phyloP scores from a whole-genome alignment of 1,284 basidiomycete species.

The Vanrija sp. region DNA sequence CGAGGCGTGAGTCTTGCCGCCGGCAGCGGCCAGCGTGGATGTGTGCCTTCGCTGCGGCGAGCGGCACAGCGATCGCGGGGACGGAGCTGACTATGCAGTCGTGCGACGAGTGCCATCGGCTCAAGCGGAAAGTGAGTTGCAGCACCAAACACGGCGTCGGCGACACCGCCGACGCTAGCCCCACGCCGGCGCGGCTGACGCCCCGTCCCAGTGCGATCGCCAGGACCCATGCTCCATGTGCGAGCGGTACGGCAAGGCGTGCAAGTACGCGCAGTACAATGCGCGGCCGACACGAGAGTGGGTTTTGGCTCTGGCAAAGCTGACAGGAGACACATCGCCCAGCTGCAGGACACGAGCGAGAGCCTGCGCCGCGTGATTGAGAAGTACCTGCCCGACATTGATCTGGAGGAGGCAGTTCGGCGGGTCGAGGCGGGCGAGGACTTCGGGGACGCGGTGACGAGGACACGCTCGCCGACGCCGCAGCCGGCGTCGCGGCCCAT shows the following conservation, averaged over 20 bases:
- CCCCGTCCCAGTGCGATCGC: constrained; percentile 16
- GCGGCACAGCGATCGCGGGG: too few relatives aligned
- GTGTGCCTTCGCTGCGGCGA: too few relatives aligned
- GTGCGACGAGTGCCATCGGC: constrained; percentile 23
- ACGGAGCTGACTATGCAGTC: too few relatives aligned
- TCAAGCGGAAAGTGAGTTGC: constrained; percentile 21
- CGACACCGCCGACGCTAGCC: background rate
- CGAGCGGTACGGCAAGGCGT: constrained; percentile 18
- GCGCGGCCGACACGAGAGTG: constrained; percentile 10
- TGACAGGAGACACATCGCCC: background rate
- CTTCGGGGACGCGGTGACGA: too few relatives aligned
- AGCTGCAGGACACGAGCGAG: too few relatives aligned
- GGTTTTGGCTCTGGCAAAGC: background rate
- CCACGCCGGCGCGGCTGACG: background rate
- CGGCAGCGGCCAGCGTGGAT: too few relatives aligned
- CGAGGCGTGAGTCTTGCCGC: too few relatives aligned
- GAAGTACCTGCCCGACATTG: constrained; percentile 9
- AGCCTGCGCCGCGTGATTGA: background rate
- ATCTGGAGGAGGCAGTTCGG: too few relatives aligned
- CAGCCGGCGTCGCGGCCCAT: too few relatives aligned
- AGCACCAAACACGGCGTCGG: too few relatives aligned
- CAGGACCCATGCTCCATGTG: constrained; percentile 20
- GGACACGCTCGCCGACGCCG: too few relatives aligned
- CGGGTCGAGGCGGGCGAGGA: too few relatives aligned
- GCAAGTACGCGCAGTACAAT: constrained; percentile 15